Percentiles rank a stretch among this genome's conserved stretches.
phyloP scores from a whole-genome alignment of 805 yeast genomes.

The Pichia californica region DNA sequence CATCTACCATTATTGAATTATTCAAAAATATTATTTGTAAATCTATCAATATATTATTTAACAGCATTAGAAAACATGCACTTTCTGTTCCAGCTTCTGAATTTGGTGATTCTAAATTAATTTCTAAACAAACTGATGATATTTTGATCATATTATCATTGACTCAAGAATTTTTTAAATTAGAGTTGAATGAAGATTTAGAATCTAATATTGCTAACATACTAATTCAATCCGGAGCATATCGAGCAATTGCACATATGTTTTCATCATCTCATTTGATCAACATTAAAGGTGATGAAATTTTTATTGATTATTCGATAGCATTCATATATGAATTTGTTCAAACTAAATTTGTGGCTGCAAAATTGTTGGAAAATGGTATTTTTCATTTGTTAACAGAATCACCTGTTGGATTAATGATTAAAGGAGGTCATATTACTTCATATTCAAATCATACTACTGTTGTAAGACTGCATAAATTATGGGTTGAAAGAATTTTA shows the following conservation, averaged over 20 bases:
- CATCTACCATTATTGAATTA: conserved; percentile 47
- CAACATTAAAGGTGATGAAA: conserved; percentile 54
- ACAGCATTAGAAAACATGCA: conserved; percentile 53
- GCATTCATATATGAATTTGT: conserved; percentile 65
- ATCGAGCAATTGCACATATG: conserved; percentile 54
- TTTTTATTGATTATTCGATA: conserved; percentile 67
- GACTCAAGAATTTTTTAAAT: conserved; percentile 48
- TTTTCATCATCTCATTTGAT: conserved; percentile 63
- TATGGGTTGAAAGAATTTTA: conserved; percentile 85
- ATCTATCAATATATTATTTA: conserved; percentile 55
- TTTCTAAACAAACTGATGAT: conserved; percentile 56
- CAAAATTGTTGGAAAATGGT: conserved; percentile 56
- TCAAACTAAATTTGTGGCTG: conserved; percentile 56
- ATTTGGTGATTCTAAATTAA: conserved; percentile 28
- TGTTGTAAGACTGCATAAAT: conserved; percentile 42
- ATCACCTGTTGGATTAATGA: conserved; percentile 59
- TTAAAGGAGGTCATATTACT: conserved; percentile 59
- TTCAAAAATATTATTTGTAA: conserved; percentile 59
- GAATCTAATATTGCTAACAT: conserved; percentile 44
- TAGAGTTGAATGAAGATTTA: conserved; percentile 43
- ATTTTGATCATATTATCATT: conserved; percentile 55
- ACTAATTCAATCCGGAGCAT: conserved; percentile 52
- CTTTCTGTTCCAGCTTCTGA: conserved; percentile 34
- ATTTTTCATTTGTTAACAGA: conserved; percentile 63
- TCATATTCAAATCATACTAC: conserved; percentile 33